phyloP scores from a whole-genome alignment of 1,284 basidiomycete species.

The Fomes fomentarius region DNA sequence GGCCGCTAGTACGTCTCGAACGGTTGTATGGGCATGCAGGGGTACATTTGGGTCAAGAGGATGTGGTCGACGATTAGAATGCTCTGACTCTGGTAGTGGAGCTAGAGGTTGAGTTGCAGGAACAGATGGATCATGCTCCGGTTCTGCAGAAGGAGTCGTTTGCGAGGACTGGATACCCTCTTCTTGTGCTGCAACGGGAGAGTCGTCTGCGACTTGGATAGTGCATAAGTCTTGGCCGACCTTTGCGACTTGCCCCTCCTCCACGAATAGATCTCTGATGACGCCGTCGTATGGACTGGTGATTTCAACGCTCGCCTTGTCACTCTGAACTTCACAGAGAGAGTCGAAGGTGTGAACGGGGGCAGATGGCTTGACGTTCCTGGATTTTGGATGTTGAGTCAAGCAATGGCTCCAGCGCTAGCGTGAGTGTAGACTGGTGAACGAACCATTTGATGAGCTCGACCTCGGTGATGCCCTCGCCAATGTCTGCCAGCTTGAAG shows the following conservation, averaged over 20 bases:
- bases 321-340: conserved; percentile 92
- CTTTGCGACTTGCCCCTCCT: conserved; percentile 86
- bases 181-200: conserved; percentile 5
- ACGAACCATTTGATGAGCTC: conserved; percentile 87
- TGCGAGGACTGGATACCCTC: conserved; percentile 7
- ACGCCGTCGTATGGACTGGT: conserved; percentile 88
- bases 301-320: conserved; percentile 95
- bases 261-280: conserved; percentile 73
- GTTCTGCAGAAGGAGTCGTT: conserved; percentile 9
- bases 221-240: conserved; percentile 85
- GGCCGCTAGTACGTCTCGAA: conserved; percentile 59
- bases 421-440: neutral
- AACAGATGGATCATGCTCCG: conserved; percentile 21
- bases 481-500: conserved; percentile 95
- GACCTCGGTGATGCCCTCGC: conserved; percentile 91
- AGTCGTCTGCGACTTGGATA: conserved; percentile 78
- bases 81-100: neutral
- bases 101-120: neutral
- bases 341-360: conserved; percentile 80
- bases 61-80: conserved; percentile 45
- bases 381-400: conserved; percentile 29
- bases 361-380: conserved; percentile 64
- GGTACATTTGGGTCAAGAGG: conserved; percentile 67
- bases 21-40: conserved; percentile 21
- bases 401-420: neutral